phyloP scores from a whole-genome alignment of 176 grass and related monocot genomes.

The Ensete ventricosum region DNA sequence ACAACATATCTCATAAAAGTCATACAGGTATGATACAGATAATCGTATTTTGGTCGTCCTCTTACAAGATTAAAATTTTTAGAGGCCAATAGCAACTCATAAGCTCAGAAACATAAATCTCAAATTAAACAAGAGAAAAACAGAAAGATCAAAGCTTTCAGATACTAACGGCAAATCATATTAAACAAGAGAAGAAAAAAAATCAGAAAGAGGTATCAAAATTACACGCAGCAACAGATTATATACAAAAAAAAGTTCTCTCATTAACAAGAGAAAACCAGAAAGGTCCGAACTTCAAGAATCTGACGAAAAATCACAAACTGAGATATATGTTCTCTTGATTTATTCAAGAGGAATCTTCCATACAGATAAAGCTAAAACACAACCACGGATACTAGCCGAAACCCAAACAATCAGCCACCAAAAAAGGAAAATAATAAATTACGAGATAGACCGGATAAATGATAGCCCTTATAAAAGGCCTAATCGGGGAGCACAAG shows the following conservation, averaged over 20 bases:
- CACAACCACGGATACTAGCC: too few species aligned
- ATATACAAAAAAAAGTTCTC: background rate
- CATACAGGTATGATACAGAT: too few species aligned
- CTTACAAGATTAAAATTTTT: too few species aligned
- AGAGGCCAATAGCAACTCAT: background rate
- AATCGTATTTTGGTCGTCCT: too few species aligned
- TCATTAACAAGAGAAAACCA: background rate
- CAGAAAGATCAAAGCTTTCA: background rate
- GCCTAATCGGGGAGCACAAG: background rate
- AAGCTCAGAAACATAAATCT: background rate
- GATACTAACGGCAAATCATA: background rate
- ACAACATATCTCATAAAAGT: too few species aligned
- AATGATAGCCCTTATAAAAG: background rate
- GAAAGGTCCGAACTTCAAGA: background rate
- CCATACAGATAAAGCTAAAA: too few species aligned
- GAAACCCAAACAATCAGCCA: background rate
- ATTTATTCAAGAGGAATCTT: too few species aligned
- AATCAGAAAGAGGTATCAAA: background rate
- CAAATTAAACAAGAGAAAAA: background rate
- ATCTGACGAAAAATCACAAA: background rate
- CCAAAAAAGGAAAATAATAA: background rate
- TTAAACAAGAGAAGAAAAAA: background rate
- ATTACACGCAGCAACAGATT: too few species aligned
- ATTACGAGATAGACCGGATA: too few species aligned
- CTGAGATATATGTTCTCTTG: too few species aligned